Evolutionary conservation across 2,329 filamentous ascomycete species (phyloP).

Genomic region (Fusarium chaquense): DNA sequence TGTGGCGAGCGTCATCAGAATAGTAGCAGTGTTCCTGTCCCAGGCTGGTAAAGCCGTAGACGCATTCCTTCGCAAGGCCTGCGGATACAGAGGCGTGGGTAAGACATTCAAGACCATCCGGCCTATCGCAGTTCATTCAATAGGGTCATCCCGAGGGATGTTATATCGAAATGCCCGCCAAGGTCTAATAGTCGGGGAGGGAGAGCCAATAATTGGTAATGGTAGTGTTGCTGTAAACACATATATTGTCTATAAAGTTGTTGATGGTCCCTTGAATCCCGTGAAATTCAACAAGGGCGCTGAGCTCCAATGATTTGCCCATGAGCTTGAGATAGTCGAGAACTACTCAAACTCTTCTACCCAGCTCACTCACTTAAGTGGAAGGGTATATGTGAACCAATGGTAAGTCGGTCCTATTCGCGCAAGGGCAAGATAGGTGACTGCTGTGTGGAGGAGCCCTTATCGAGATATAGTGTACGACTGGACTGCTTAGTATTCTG

Average conservation of each 20-base stretch:
- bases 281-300: neutral
- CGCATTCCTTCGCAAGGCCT: slow-evolving; percentile 48
- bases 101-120: slow-evolving; percentile 45
- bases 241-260: slow-evolving; percentile 23
- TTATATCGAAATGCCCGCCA: slow-evolving; percentile 11
- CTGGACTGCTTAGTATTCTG: neutral
- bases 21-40: slow-evolving; percentile 15
- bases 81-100: slow-evolving; percentile 19
- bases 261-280: neutral
- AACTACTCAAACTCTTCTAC: neutral
- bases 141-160: slow-evolving; percentile 5
- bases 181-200: slow-evolving; percentile 14
- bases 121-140: neutral
- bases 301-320: neutral
- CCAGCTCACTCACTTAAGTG: slow-evolving; percentile 17
- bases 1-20: slow-evolving; percentile 35
- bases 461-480: slow-evolving; percentile 22
- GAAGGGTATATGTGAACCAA: slow-evolving; percentile 19
- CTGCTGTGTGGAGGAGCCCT: slow-evolving; percentile 29
- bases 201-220: slow-evolving; percentile 28
- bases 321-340: neutral
- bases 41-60: slow-evolving; percentile 34
- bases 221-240: slow-evolving; percentile 7
- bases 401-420: slow-evolving; percentile 5
- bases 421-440: slow-evolving; percentile 4